Evolutionary conservation across 192 early-diverging fungal genomes (phyloP), one percentile per base, ranked within the genome.

Genomic region (Rhizoclosmatium globosum): DNA sequence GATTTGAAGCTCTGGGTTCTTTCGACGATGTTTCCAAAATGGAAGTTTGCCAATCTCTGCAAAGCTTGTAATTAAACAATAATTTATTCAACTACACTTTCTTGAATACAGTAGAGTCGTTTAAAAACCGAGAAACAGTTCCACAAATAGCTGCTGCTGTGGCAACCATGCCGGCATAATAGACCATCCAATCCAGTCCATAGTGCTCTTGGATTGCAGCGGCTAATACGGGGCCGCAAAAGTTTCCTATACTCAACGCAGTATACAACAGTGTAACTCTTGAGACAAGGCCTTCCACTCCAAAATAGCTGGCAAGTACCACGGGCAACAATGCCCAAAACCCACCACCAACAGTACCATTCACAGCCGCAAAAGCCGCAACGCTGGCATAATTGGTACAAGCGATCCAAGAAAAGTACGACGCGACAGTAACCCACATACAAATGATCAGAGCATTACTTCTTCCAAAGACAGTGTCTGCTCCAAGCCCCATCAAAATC

Each of bases 401-500:
- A 38, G 47, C 47, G 21, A 71, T 45, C 69, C 69, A 71, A 7
- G 69, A 48, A 56, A 71, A 71, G 44, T 56, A 21, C 2, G 79
- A 53, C 2, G 81, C 11, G 0, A 74, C 58, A 19, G 67, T 74
- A 17, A 81, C 48, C 17, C 84, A 17, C 2, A 83, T 82, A 62
- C 87, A 89, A 0, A 84, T 79, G 45, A 86, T 85, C 21, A 93
- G 77, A 2, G 88, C 87, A 76, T 92, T 92, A 75, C 91, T 82
- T 68, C 87, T 89, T 23, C 93, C 93, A 11, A 89, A 72, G 23
- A 45, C 23, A 71, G 72, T 78, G 47, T 94, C 92, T 3, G 93
- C 92, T 19, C 83, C 85, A 60, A 87, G 88, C 1, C 93, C 93
- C 53, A 91, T 87, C 15, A 85, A 74, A 68, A 94, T 85, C 58